Evolutionary conservation across 2,329 filamentous ascomycete genomes (phyloP).

Genomic region (Graphiopsis chlorocephala): DNA sequence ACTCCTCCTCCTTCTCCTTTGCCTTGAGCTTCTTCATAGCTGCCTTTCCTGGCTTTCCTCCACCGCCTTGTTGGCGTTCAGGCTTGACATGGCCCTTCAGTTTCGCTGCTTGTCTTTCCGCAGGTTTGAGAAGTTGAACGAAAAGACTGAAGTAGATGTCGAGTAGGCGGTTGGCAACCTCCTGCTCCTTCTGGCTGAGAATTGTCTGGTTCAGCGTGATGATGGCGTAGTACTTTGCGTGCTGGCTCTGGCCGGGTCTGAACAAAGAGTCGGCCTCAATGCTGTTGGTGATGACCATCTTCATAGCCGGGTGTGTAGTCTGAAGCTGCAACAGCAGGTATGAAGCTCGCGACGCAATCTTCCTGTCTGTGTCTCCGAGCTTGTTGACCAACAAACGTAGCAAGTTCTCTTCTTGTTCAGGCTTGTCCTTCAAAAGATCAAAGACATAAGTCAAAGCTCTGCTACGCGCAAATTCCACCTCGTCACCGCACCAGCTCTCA

Average conservation of each 20-base stretch:
- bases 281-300: constrained; percentile 75
- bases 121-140: constrained; percentile 71
- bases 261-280: constrained; percentile 88
- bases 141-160: constrained; percentile 93
- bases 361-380: constrained; percentile 89
- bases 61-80: constrained; percentile 49
- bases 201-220: constrained; percentile 98
- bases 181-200: constrained; percentile 76
- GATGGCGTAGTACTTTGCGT: constrained; percentile 92
- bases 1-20: constrained; percentile 36
- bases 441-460: constrained; percentile 88
- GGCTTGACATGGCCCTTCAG: constrained; percentile 32
- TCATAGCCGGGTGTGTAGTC: constrained; percentile 89
- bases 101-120: constrained; percentile 30
- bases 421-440: constrained; percentile 88
- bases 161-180: constrained; percentile 74
- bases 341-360: constrained; percentile 89
- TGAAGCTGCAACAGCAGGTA: constrained; percentile 91
- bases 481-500: constrained; percentile 90
- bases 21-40: constrained; percentile 47
- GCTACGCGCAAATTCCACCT: constrained; percentile 88
- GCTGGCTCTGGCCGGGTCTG: constrained; percentile 78
- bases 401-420: constrained; percentile 94
- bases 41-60: constrained; percentile 53
- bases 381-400: constrained; percentile 92